Base-by-base conservation (phyloP, 2,329 filamentous ascomycete genomes). In the Escovopsis sp. region DNA sequence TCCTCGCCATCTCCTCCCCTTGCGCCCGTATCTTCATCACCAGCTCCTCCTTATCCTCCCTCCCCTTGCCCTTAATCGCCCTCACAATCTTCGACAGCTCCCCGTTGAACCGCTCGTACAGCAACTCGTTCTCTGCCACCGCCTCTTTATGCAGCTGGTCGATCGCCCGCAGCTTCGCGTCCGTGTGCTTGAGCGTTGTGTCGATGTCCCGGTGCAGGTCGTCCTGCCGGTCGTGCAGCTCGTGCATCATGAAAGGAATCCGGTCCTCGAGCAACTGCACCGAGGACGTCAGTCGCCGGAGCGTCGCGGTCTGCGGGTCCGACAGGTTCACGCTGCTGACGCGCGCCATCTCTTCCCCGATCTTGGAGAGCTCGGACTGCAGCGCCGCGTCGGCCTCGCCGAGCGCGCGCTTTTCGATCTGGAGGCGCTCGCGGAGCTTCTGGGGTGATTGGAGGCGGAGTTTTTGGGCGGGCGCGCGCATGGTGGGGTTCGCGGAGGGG, bases 21-120 rank as follows among this genome's bases (percentile, higher is more conserved):
- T 73, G 69, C 43, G 85, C 81, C 45, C 72, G 78, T 40, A 94
- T 54, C 50, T 76, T 74, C 26, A 61, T 61, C 49, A 86, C 68
- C 40, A 94, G 58, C 47, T 88, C 83, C 47, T 86, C 81, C 47
- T 83, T 81, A 10, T 83, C 84, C 29, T 84, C 79, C 33, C 80
- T 79, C 4, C 74, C 72, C 44, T 78, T 79, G 40, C 72, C 72
- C 53, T 74, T 75, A 33, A 90, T 67, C 28, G 79, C 82, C 53
- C 75, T 79, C 30, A 86, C 67, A 40, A 94, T 82, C 61, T 81
- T 85, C 46, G 74, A 79, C 33, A 96, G 62, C 58, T 94, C 88
- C n/a, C 76, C 72, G 49, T 94, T 94, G 63, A 94, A 94, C 41
- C 78, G 79, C 45, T 88, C 81, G 55, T 94, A 94, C 37, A 96